Evolutionary conservation across 305 asterid species (phyloP).

Genomic region (Plantago lanceolata): DNA sequence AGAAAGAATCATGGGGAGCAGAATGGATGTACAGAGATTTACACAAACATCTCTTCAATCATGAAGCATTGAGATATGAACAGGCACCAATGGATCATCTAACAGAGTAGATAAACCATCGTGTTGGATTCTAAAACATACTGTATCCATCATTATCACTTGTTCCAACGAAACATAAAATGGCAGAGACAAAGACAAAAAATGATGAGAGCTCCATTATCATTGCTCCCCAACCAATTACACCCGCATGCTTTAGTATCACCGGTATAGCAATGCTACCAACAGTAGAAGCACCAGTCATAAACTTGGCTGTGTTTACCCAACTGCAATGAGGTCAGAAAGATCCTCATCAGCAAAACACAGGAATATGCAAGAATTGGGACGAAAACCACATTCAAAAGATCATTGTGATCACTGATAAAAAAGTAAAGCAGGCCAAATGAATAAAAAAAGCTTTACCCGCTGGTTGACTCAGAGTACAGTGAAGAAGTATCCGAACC

Average conservation of each 20-base stretch:
- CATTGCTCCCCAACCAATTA: slow-evolving; percentile 92
- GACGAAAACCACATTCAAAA: background rate
- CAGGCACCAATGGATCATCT: slow-evolving; percentile 13
- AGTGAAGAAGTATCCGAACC: slow-evolving; percentile 66
- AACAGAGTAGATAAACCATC: background rate
- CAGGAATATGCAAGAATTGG: background rate
- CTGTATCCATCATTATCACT: slow-evolving; percentile 54
- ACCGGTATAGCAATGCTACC: slow-evolving; percentile 91
- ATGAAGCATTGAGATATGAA: slow-evolving; percentile 2
- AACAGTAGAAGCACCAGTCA: slow-evolving; percentile 81
- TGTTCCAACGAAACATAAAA: slow-evolving; percentile 58
- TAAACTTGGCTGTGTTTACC: slow-evolving; percentile 73
- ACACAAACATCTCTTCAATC: background rate
- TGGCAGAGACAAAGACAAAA: slow-evolving; percentile 49
- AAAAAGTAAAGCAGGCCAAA: too few species aligned
- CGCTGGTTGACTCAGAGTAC: slow-evolving; percentile 55
- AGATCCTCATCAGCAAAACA: slow-evolving; percentile 1
- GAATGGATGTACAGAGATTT: background rate
- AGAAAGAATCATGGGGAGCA: slow-evolving; percentile 1
- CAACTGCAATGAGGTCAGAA: slow-evolving; percentile 49
- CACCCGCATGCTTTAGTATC: slow-evolving; percentile 83
- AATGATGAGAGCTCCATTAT: slow-evolving; percentile 89
- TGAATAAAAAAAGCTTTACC: slow-evolving; percentile 37
- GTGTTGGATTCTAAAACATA: slow-evolving; percentile 35
- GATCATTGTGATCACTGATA: too few species aligned